Base-by-base conservation (phyloP, 2,329 filamentous ascomycete species). In the Penicillium sp. region DNA sequence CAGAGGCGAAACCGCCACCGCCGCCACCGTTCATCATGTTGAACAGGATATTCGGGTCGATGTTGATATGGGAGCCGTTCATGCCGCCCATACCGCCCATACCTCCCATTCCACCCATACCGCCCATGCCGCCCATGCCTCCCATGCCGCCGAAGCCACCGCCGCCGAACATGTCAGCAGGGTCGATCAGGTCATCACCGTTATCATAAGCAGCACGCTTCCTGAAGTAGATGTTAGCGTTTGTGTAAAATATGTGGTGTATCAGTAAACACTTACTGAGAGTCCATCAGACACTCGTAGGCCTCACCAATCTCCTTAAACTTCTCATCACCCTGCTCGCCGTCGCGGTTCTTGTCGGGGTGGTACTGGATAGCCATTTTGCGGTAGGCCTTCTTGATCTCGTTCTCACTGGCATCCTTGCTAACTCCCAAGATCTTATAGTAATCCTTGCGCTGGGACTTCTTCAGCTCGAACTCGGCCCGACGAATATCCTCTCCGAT, bases 241-340 rank as follows among this genome's bases (percentile, higher is more conserved):
- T 29, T 29, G 29, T 27, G 19, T 4, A 19, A 6, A 1, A 33
- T 21, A 6, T 10, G 4, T 16, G 11, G 21, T 16, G 16, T 19
- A 14, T 39, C 50, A 39, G 14, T 45, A 47, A 44, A 42, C 39
- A 86, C 89, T 78, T 89, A 92, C 88, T 96, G 88, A 79, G 92
- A 82, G 77, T 99, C 95, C 71, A 90, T 96, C 77, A 99, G 80
- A 49, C 89, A 96, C 79, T 99, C 95, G 74, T 99, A 96, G 42
- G 93, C 93, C 81, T 99, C 95, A 68, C 92, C 90, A 73, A 97
- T 90, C 73, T 99, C 95, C 84, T 99, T 98, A 84, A 99, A 99
- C 71, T 90, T 88, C 69, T 92, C 93, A 60, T 95, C 95, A 51
- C 86, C 82, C 57, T 87, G 84, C 68, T 97, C 90, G 61, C 89